Base-by-base conservation (phyloP, 371 early-diverging fungal species). In the Apophysomyces sp. region DNA sequence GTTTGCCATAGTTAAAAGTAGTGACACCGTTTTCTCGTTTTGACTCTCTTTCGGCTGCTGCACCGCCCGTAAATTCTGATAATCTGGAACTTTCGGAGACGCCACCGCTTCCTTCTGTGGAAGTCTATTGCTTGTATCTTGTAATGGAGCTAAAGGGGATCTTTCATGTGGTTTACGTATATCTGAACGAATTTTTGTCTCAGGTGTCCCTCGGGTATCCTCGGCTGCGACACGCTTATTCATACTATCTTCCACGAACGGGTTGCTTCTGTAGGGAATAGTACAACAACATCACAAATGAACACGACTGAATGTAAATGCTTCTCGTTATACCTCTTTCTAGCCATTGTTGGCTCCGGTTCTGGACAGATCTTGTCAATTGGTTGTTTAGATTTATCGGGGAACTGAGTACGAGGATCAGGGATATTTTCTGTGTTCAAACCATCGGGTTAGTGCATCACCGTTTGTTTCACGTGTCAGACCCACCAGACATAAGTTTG, bases 401-500 rank as follows among this genome's bases (percentile, higher is more conserved):
- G 63, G 30, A 63, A 63, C 21, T 53, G 39, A 9, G 28, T n/a
- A 11, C 63, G 58, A 5, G 40, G 41, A 15, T 52, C 63, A 16
- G 58, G 58, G 8, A 63, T 58, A 31, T 51, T 30, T 31, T 63
- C 63, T 62, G 32, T 30, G 9, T 9, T n/a, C n/a, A n/a, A 26
- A 39, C n/a, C 9, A 21, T 30, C 27, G 24, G 44, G 27, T 12
- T 3, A 16, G 16, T 18, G n/a, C 11, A 41, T 41, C 41, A n/a
- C 29, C 28, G n/a, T 53, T 28, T 16, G 28, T 27, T 32, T 37
- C 7, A 21, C n/a, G 1, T 16, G 16, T n/a, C n/a, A n/a, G n/a
- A 9, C 6, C 7, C 63, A 68, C 68, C 65, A 53, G 65, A 62
- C 52, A 69, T 65, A 15, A 69, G 29, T 27, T 54, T 54, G 16